Evolutionary conservation across 768 basidiomycete species (phyloP).

Genomic region (Mycena epipterygia): DNA sequence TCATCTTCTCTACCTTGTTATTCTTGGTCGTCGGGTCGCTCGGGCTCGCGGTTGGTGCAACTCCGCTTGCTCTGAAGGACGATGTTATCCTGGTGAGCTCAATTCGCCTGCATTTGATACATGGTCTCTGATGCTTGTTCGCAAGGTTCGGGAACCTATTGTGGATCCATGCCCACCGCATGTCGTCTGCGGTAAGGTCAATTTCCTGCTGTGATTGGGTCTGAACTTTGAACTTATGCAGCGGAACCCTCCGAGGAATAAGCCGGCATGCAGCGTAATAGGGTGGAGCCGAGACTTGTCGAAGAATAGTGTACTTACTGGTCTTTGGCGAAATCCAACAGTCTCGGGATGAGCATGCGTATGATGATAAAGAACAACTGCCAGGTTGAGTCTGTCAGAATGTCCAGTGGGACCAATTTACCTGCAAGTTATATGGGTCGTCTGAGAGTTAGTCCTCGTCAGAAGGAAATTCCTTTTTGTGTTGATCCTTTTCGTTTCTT

Average conservation of each 20-base stretch:
- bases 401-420: no score
- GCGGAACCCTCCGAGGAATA: not conserved
- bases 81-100: not conserved
- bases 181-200: not conserved
- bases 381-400: no score
- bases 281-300: not conserved
- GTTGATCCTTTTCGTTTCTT: no score
- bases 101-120: not conserved
- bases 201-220: no score
- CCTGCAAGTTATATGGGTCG: no score
- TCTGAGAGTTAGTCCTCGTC: no score
- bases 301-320: no score
- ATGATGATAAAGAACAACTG: no score
- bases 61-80: not conserved
- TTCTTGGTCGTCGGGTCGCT: not conserved
- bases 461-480: no score
- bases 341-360: no score
- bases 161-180: constrained; percentile 9
- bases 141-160: not conserved
- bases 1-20: not conserved
- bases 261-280: not conserved
- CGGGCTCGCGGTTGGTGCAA: not conserved
- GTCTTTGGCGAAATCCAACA: no score
- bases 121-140: not conserved
- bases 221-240: no score